phyloP scores from a whole-genome alignment of 805 yeast species.

The Starmera pachycereana region DNA sequence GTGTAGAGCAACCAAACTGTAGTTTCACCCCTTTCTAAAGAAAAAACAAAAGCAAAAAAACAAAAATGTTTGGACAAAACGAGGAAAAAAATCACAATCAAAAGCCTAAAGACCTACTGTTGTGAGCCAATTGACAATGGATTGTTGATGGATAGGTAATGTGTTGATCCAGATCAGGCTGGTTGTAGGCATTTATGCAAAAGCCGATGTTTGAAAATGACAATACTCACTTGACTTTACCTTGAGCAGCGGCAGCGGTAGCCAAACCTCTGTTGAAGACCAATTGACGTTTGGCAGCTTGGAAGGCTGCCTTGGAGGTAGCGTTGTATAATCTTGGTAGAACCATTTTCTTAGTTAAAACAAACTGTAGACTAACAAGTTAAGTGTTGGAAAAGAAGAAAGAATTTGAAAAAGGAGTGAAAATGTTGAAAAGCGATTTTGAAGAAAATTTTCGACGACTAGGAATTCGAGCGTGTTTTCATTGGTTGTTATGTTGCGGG shows the following conservation, averaged over 20 bases:
- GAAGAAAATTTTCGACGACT: neutral
- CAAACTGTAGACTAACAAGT: constrained; percentile 1
- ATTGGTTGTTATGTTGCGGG: neutral
- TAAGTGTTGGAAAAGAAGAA: neutral
- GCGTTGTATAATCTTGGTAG: constrained; percentile 50
- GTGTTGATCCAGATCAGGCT: neutral
- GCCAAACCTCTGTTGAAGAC: constrained; percentile 66
- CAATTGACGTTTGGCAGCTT: constrained; percentile 81
- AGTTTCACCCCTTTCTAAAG: no score
- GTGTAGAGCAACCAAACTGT: no score
- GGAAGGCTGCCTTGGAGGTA: constrained; percentile 76
- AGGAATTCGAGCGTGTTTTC: neutral
- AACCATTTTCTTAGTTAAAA: constrained; percentile 26
- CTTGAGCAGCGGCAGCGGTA: constrained; percentile 64
- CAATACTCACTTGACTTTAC: constrained; percentile 78
- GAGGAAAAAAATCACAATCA: no score
- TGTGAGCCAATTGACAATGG: neutral
- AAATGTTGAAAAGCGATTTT: neutral
- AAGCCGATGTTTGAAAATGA: neutral
- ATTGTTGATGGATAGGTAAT: neutral
- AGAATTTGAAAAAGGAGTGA: neutral
- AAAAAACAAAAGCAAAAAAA: no score
- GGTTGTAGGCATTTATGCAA: neutral
- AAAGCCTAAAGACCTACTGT: neutral
- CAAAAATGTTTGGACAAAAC: no score